Evolutionary conservation across 495 filamentous ascomycete genomes (phyloP).

Genomic region (Trichocladium uniseriatum): DNA sequence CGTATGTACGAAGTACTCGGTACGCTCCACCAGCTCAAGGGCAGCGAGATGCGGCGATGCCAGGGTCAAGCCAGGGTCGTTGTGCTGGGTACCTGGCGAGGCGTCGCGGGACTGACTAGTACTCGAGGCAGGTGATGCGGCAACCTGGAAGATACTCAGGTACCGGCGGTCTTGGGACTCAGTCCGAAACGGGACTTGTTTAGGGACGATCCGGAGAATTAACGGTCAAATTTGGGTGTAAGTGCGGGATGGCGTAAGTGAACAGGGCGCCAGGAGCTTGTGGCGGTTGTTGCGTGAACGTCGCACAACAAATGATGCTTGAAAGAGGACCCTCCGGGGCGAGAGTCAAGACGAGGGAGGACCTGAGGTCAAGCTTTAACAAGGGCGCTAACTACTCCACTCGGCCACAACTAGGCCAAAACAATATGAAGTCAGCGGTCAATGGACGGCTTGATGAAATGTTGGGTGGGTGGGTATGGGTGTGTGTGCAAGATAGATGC

Average conservation of each 20-base stretch:
- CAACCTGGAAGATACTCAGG: too few relatives aligned
- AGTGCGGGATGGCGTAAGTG: conserved; percentile 17
- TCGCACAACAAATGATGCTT: not conserved
- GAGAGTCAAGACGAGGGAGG: conserved; percentile 5
- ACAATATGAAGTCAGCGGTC: conserved; percentile 24
- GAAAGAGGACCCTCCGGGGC: not conserved
- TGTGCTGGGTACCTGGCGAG: conserved; percentile 1
- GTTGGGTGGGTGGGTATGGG: conserved; percentile 7
- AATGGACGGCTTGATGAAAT: conserved; percentile 4
- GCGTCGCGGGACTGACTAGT: conserved; percentile 3
- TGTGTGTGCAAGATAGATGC: conserved; percentile 8
- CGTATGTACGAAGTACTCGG: too few relatives aligned
- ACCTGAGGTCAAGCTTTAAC: conserved; percentile 15
- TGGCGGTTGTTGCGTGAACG: not conserved
- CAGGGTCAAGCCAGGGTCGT: conserved; percentile 7
- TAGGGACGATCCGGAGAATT: conserved; percentile 26
- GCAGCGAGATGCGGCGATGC: conserved; percentile 20
- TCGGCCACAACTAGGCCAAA: not conserved
- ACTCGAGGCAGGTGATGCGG: not conserved
- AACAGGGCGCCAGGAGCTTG: not conserved
- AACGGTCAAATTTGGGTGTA: conserved; percentile 28
- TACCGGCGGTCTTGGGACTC: not conserved
- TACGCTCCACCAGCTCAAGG: too few relatives aligned
- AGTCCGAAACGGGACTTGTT: conserved; percentile 16
- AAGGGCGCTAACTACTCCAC: conserved; percentile 5